These are phyloP conservation scores for Fonsecaea multimorphosa DNA, from an alignment of 2,329 filamentous ascomycete genomes.

Conservation along the genomic window DNA sequence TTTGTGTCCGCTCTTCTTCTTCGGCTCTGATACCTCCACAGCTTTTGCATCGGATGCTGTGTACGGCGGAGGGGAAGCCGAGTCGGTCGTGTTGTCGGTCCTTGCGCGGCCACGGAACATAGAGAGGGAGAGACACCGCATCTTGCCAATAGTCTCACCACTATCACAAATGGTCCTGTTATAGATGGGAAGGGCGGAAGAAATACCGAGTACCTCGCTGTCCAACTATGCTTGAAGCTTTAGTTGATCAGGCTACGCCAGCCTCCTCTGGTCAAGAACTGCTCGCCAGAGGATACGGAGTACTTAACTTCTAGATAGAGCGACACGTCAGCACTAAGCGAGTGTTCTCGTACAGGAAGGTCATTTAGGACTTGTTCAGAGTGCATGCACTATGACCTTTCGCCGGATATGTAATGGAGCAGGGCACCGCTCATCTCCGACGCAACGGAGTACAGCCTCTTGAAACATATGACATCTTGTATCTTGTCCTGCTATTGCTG, in stretches of 20 bases:
- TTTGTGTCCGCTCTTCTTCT: not conserved
- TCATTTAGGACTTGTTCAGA: not conserved
- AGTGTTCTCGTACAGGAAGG: conserved; percentile 16
- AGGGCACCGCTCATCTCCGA: conserved; percentile 10
- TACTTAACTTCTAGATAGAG: not conserved
- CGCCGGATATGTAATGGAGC: not conserved
- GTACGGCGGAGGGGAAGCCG: conserved; percentile 7
- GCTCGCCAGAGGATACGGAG: not conserved
- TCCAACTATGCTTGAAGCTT: not conserved
- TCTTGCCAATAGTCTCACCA: not conserved
- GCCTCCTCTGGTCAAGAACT: not conserved
- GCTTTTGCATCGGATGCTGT: conserved; percentile 1
- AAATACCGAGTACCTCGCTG: not conserved
- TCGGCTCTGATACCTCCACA: not conserved
- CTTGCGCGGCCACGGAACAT: not conserved
- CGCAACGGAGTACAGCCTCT: not conserved
- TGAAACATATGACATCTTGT: not conserved
- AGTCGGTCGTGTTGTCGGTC: not conserved
- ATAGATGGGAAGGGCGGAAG: not conserved
- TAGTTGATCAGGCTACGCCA: not conserved
- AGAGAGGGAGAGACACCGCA: conserved; percentile 15
- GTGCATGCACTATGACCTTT: not conserved
- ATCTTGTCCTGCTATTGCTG: not conserved
- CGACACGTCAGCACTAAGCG: conserved; percentile 9
- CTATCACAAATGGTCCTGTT: not conserved